phyloP scores from a whole-genome alignment of 2,329 filamentous ascomycete species.

The Colletotrichum phormii region DNA sequence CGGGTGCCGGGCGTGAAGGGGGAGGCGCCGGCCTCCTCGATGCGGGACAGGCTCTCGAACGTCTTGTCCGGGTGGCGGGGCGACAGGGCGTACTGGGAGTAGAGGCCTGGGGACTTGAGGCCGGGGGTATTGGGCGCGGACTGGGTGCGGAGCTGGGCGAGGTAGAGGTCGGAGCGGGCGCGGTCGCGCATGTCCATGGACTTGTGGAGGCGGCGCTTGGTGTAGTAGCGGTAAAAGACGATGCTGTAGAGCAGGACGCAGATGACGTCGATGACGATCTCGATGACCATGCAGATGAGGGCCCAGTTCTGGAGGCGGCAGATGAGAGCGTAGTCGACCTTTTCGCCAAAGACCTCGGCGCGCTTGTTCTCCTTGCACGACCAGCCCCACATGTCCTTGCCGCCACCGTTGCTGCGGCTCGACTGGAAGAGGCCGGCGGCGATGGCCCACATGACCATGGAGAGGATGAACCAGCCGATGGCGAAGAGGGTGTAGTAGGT shows the following conservation, averaged over 20 bases:
- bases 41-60: constrained; percentile 64
- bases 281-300: constrained; percentile 96
- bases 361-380: constrained; percentile 92
- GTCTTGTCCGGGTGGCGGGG: constrained; percentile 55
- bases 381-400: constrained; percentile 98
- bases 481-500: constrained; percentile 97
- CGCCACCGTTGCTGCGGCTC: constrained; percentile 74
- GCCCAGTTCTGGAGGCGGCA: constrained; percentile 97
- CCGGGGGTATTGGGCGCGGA: constrained; percentile 96
- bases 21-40: constrained; percentile 46
- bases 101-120: constrained; percentile 73
- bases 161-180: constrained; percentile 93
- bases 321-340: constrained; percentile 89
- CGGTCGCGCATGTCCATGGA: constrained; percentile 96
- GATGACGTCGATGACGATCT: constrained; percentile 91
- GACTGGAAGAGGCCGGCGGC: constrained; percentile 88
- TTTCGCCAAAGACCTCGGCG: constrained; percentile 78
- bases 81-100: constrained; percentile 54
- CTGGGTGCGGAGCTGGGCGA: constrained; percentile 84
- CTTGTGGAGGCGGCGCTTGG: constrained; percentile 94
- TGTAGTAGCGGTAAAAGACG: constrained; percentile 98
- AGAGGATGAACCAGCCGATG: constrained; percentile 93
- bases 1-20: constrained; percentile 67
- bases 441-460: constrained; percentile 90
- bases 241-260: constrained; percentile 93